phyloP scores from a whole-genome alignment of 306 rosid genomes.

The Castanea sativa region DNA sequence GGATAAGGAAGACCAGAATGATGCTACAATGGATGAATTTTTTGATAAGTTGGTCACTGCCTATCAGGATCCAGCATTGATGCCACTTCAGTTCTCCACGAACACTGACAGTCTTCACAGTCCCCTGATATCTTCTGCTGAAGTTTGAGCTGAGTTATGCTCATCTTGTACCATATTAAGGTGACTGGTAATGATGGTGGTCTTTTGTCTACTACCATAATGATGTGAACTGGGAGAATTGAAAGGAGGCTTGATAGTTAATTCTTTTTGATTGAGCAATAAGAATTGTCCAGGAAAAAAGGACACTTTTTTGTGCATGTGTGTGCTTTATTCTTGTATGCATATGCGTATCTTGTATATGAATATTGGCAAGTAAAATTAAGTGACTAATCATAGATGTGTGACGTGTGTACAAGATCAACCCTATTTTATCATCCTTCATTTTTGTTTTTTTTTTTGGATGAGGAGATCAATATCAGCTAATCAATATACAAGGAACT shows the following conservation, averaged over 20 bases:
- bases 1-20: constrained; percentile 68
- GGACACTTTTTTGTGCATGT: neutral
- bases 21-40: constrained; percentile 56
- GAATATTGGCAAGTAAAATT: neutral
- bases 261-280: constrained; percentile 31
- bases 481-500: too few relatives aligned
- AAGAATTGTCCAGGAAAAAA: neutral
- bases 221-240: neutral
- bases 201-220: neutral
- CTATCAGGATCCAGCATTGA: constrained; percentile 76
- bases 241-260: neutral
- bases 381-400: too few relatives aligned
- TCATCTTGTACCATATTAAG: constrained; percentile 1
- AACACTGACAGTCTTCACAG: constrained; percentile 38
- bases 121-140: constrained; percentile 54
- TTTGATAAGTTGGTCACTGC: constrained; percentile 47
- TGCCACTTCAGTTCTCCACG: constrained; percentile 51
- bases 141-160: constrained; percentile 29
- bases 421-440: too few relatives aligned
- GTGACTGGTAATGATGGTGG: neutral
- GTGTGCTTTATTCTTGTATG: neutral
- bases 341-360: neutral
- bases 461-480: too few relatives aligned
- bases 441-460: too few relatives aligned
- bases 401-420: too few relatives aligned